Evolutionary conservation across 2,329 filamentous ascomycete genomes (phyloP).

Genomic region (Setomelanomma holmii): DNA sequence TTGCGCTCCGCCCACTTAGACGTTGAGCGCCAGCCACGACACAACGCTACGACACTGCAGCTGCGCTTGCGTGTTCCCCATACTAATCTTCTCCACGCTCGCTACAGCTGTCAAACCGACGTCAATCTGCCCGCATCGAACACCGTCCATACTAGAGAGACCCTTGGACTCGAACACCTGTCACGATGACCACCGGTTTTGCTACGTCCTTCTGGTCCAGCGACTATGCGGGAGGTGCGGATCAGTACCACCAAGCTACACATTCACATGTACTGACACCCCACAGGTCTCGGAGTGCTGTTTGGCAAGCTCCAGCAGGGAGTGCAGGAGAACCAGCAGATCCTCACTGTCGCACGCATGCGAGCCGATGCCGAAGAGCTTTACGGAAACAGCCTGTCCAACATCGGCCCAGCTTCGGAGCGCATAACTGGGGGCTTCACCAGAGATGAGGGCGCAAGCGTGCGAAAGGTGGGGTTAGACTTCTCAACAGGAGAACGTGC

Average conservation of each 20-base stretch:
- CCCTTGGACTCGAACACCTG: slow-evolving; percentile 7
- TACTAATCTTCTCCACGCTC: slow-evolving; percentile 37
- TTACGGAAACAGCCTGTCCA: slow-evolving; percentile 80
- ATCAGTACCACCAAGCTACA: slow-evolving; percentile 45
- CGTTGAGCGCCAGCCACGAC: not conserved
- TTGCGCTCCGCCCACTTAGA: slow-evolving; percentile 15
- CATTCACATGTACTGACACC: slow-evolving; percentile 30
- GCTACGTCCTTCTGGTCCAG: slow-evolving; percentile 97
- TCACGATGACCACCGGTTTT: slow-evolving; percentile 64
- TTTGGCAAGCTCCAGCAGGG: slow-evolving; percentile 98
- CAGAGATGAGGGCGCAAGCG: slow-evolving; percentile 92
- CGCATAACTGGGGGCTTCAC: slow-evolving; percentile 83
- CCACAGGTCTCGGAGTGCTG: slow-evolving; percentile 80
- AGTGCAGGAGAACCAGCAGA: slow-evolving; percentile 91
- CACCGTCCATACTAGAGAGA: slow-evolving; percentile 2
- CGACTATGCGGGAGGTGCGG: slow-evolving; percentile 91
- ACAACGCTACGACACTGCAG: slow-evolving; percentile 13
- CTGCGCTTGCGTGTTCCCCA: slow-evolving; percentile 34
- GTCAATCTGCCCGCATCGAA: not conserved
- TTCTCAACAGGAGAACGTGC: not conserved
- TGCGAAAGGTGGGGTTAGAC: slow-evolving; percentile 75
- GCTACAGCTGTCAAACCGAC: slow-evolving; percentile 22
- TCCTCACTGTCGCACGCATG: slow-evolving; percentile 89
- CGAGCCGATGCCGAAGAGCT: slow-evolving; percentile 93
- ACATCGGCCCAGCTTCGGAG: slow-evolving; percentile 83